Base-by-base conservation (phyloP, 2,329 filamentous ascomycete genomes). In the Talaromyces sp. region DNA sequence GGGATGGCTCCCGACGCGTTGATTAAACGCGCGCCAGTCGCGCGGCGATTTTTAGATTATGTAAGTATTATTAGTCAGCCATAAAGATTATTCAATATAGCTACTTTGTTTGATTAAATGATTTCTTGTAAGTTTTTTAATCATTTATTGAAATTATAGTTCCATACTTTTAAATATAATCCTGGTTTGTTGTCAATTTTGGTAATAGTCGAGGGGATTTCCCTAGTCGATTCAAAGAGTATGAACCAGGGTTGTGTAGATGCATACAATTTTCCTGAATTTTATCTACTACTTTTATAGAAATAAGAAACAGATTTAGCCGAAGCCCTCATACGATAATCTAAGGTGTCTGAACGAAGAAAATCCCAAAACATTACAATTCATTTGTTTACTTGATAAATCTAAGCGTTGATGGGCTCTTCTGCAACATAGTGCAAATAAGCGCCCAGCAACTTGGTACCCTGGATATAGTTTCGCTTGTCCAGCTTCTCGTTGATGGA, bases 401-500 rank as follows among this genome's bases (percentile, higher is more conserved):
- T 49, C 27, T 52, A 62, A 55, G 44, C 60, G 33, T 58, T 65
- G 71, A 82, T 87, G 44, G 91, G 87, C 83, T 99, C 95, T 74
- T 93, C 91, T 1, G 93, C 92, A 66, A 96, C 92, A 70, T 97
- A 97, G 80, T 98, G 93, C 73, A 99, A 80, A 75, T 99, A 99
- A 3, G 93, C 91, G 55, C 95, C 95, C 62, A 99, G 79, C 65
- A 99, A 80, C 85, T 99, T 99, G 70, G 91, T 97, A 55, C 95
- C 95, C 82, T 99, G 92, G 71, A 99, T 96, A 77, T 99, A 99
- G 80, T 99, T 99, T 73, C 85, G 87, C 84, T 90, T 92, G 77
- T 99, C 95, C 62, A 99, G 83, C 84, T 96, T 97, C 85, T 98
- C 95, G 76, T 99, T 99, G 78, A 97, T 96, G 36, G 92, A 96